Percentiles rank a stretch among this genome's conserved stretches.
phyloP scores from a whole-genome alignment of 805 yeast genomes.

The Wickerhamiella kurtzmanii region DNA sequence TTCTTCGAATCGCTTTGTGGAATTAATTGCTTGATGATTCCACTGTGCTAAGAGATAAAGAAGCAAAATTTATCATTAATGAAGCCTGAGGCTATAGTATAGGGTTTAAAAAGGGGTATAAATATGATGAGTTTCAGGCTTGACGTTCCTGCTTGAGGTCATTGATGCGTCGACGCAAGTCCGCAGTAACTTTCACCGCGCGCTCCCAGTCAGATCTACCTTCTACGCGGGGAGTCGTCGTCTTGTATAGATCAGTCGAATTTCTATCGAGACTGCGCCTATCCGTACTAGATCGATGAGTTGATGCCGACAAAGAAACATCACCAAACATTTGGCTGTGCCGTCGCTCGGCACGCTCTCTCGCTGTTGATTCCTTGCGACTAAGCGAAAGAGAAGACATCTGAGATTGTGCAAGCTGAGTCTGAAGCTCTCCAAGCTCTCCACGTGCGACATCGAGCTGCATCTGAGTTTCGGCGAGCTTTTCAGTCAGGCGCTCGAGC shows the following conservation, averaged over 20 bases:
- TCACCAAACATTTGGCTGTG: neutral
- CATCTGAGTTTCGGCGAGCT: conserved; percentile 5
- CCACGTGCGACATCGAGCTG: conserved; percentile 6
- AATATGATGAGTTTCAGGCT: neutral
- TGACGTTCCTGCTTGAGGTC: conserved; percentile 5
- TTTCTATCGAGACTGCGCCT: neutral
- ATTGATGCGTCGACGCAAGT: conserved; percentile 10
- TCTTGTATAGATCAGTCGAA: neutral
- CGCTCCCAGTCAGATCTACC: conserved; percentile 10
- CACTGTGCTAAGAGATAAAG: no score
- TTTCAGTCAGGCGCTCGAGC: conserved; percentile 4
- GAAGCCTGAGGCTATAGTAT: no score
- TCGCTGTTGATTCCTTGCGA: conserved; percentile 4
- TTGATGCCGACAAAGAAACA: neutral
- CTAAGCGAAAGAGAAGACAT: neutral
- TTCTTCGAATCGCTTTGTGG: no score
- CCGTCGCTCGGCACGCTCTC: conserved; percentile 8
- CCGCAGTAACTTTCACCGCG: conserved; percentile 12
- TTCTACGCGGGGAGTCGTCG: neutral
- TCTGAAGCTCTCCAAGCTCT: conserved; percentile 3
- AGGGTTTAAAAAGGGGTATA: neutral
- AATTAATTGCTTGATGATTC: no score
- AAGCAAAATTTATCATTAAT: no score
- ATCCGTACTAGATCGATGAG: neutral
- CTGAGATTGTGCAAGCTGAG: conserved; percentile 2